Evolutionary conservation across 805 yeast species (phyloP), one percentile per base, ranked within the genome.

Genomic region (Henningerozyma blattae): DNA sequence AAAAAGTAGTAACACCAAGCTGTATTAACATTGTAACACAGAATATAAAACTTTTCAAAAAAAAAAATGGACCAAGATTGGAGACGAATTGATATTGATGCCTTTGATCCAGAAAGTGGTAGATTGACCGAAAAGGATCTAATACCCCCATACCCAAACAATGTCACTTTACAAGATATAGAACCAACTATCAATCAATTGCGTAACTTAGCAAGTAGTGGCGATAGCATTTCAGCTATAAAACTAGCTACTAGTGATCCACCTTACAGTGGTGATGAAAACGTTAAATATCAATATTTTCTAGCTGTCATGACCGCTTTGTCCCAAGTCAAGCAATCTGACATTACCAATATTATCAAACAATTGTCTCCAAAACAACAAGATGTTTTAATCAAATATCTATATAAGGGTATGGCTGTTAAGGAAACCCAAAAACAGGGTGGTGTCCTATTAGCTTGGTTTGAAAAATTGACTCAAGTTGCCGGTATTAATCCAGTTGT

Each of bases 41-140:
- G n/a, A n/a, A n/a, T n/a, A n/a, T n/a, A n/a, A n/a, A n/a, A n/a
- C n/a, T n/a, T n/a, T n/a, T n/a, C n/a, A n/a, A n/a, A 10, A 18
- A 18, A 14, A 13, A 24, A 17, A 3, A 45, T 45, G 49, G 34
- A 39, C 40, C 27, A 24, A 24, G 86, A 79, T 52, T 82, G 94
- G 94, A 80, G 98, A 71, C 76, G 91, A 69, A 84, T 89, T 47
- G 95, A 91, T 56, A 77, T 91, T 34, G 97, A 91, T 58, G 82
- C 85, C 14, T 76, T 75, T 44, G 95, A 87, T 52, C 82, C 94
- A 3, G 95, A 87, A 31, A 71, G 70, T 46, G 64, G 62, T 14
- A 75, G 73, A 47, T 58, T 82, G 41, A 66, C 77, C 22, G 66
- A 67, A 30, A 74, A 69, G 44, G 89, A 82, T 33, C 66, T 83